Evolutionary conservation across 139 green algal species (phyloP).

Genomic region (Choricystis sp.): DNA sequence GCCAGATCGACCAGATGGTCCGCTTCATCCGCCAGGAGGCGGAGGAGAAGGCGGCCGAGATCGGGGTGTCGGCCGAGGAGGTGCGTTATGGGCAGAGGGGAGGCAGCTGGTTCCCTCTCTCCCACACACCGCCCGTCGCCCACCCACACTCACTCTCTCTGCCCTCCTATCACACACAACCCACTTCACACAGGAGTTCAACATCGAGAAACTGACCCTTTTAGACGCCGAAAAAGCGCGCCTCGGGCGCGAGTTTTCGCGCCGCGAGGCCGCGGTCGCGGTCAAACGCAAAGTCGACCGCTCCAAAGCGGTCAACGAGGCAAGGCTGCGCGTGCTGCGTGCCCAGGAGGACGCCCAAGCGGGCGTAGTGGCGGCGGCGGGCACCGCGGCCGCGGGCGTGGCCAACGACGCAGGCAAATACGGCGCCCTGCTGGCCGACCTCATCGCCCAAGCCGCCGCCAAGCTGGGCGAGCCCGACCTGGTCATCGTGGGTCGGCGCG

Average conservation of each 20-base stretch:
- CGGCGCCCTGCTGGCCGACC: constrained; percentile 51
- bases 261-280: constrained; percentile 37
- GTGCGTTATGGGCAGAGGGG: constrained; percentile 21
- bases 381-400: constrained; percentile 8
- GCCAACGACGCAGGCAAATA: constrained; percentile 49
- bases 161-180: background rate
- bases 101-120: background rate
- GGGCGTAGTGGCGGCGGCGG: background rate
- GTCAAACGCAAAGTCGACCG: background rate
- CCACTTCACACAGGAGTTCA: constrained; percentile 68
- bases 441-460: constrained; percentile 56
- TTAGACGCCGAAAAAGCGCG: constrained; percentile 85
- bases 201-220: constrained; percentile 89
- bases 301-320: background rate
- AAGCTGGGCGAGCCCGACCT: background rate
- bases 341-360: background rate
- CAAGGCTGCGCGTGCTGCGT: background rate
- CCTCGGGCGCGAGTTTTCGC: constrained; percentile 84
- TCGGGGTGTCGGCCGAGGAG: constrained; percentile 80
- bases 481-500: too few species aligned
- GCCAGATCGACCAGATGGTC: constrained; percentile 83
- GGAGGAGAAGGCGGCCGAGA: constrained; percentile 92
- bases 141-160: background rate
- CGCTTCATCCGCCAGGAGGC: constrained; percentile 92
- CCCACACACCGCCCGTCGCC: background rate